Evolutionary conservation across 2,329 filamentous ascomycete genomes (phyloP).

Genomic region (Allantophomopsis cytisporea): DNA sequence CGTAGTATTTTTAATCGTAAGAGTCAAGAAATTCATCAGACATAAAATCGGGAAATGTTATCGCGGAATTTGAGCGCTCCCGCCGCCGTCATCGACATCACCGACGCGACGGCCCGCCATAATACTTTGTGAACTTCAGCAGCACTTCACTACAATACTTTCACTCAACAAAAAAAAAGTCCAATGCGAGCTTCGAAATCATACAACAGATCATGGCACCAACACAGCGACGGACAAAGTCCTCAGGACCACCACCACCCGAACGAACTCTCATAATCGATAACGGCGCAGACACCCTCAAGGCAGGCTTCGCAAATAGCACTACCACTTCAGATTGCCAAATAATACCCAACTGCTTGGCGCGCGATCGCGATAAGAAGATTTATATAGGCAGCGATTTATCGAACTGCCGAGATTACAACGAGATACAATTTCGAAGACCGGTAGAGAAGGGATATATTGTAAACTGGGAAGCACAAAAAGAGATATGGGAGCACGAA

Average conservation of each 20-base stretch:
- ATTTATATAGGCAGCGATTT: slow-evolving; percentile 72
- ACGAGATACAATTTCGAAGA: slow-evolving; percentile 73
- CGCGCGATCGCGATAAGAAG: slow-evolving; percentile 65
- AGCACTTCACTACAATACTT: no score
- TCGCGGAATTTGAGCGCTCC: slow-evolving; percentile 1
- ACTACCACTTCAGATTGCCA: slow-evolving; percentile 37
- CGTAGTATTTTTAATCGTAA: no score
- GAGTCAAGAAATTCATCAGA: no score
- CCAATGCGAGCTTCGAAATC: no score
- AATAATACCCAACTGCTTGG: slow-evolving; percentile 78
- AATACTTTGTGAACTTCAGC: no score
- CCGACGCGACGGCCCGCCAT: background rate
- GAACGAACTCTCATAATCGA: slow-evolving; percentile 72
- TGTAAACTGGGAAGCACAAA: slow-evolving; percentile 93
- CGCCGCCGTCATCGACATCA: background rate
- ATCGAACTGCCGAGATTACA: slow-evolving; percentile 71
- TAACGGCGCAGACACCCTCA: slow-evolving; percentile 85
- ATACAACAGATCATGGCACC: background rate
- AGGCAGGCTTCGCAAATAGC: slow-evolving; percentile 58
- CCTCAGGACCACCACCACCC: slow-evolving; percentile 36
- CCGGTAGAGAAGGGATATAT: slow-evolving; percentile 92
- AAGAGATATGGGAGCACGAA: slow-evolving; percentile 87
- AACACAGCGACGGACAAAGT: slow-evolving; percentile 31
- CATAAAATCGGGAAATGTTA: background rate
- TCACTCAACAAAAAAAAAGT: no score